Evolutionary conservation across 2,329 filamentous ascomycete genomes (phyloP), one percentile per base, ranked within the genome.

Genomic region (Colletotrichum spinosum): DNA sequence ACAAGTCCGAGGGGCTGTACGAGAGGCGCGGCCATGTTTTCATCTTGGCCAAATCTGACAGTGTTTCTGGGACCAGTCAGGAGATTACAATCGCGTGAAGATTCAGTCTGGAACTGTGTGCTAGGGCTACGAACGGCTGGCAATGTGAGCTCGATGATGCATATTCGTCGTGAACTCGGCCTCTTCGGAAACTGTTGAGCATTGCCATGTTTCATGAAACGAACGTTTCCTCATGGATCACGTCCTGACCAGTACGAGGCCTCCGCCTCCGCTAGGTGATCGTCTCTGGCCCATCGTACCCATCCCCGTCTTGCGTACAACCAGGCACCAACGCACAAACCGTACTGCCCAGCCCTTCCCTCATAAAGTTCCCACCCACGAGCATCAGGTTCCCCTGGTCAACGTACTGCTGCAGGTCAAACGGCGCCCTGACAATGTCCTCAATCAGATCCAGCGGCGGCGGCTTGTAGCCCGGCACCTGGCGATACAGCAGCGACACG

Each of bases 321-420:
- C 46, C 46, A 6, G 46, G 46, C 8, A 34, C 25, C 6, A 34
- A 6, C 8, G 8, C 49, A 12, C 54, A 56, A 25, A 49, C 44
- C 4, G 34, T 56, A 2, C 10, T 56, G n/a, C 44, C 54, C 0
- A 56, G 42, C 12, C 42, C 54, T 35, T 48, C 54, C 1, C 15
- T 56, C 42, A 48, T 41, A 1, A 56, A 56, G 4, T 56, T 56
- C 8, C 54, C 54, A 11, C 11, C 54, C 7, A 56, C 54, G 8
- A 56, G 44, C 35, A 25, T 11, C 44, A 56, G 35, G 7, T 44
- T 35, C 10, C n/a, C 54, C 44, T 56, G 7, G 2, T 8, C 13
- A 2, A 56, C 54, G 7, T 56, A 56, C 17, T 2, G 8, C 6
- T 6, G 15, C 34, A 56, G 0, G 34, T 56, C 4, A 2, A 56